Evolutionary conservation across 805 yeast genomes (phyloP), one percentile per base, ranked within the genome.

Genomic region (Candida sanyiensis): DNA sequence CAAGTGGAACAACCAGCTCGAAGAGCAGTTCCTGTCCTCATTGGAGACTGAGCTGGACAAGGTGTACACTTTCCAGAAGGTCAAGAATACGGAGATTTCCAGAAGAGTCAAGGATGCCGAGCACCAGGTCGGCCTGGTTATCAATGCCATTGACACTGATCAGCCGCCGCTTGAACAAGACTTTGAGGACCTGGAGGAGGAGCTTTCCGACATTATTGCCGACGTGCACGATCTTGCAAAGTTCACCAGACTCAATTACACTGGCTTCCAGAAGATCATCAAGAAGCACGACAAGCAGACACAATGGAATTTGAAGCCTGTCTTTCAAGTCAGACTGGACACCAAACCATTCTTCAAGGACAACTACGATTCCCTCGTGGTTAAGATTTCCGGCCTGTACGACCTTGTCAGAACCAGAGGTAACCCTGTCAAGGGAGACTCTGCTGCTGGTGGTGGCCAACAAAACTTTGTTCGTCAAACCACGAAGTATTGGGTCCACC

Each of bases 401-500:
- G 97, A 93, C 59, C 65, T 90, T 45, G 97, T 93, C 21, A 78
- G 97, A 61, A 93, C 97, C 1, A 76, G 96, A 51, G 98, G 98
- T 52, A 84, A 87, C 57, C 97, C 98, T 11, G 85, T 87, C 28
- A 74, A 77, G 54, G 97, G 97, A 47, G 98, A 93, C 64, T 80
- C 96, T 4, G 61, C 97, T 5, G 97, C 98, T n/a, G 98, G 98
- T 56, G 98, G 98, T 31, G 73, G 83, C 30, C 97, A 89, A 70
- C 98, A 93, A 63, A 93, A 93, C 67, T 93, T 93, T 56, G 97
- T 93, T 33, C 83, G 98, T 64, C 98, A 93, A 65, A 93, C 98
- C 16, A 93, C 98, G 7, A 93, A 93, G 59, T 93, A 93, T 65
- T 93, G 99, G 99, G 97, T 93, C 23, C 98, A 93, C 57, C 96